Evolutionary conservation across 768 basidiomycete genomes (phyloP).

Genomic region (Leucosporidium creatinivorum): DNA sequence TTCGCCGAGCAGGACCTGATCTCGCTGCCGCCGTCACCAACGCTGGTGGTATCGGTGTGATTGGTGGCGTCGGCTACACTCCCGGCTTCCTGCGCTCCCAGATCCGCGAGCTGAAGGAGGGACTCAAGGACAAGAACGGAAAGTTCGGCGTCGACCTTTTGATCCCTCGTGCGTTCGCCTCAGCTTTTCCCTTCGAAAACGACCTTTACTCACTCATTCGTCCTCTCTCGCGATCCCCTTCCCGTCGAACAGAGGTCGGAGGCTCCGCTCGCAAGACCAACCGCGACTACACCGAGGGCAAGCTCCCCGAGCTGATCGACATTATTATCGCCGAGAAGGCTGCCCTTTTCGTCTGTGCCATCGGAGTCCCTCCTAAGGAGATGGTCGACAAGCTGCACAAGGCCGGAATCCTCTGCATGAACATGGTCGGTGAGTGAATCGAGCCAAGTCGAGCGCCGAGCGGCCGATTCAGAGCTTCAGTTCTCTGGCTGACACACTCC

Average conservation of each 20-base stretch:
- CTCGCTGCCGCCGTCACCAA: constrained; percentile 89
- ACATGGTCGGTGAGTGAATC: constrained; percentile 46
- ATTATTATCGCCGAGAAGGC: constrained; percentile 90
- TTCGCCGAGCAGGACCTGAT: constrained; percentile 52
- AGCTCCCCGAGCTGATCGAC: constrained; percentile 71
- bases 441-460: too few species aligned
- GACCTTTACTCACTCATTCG: too few species aligned
- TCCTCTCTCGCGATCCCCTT: too few species aligned
- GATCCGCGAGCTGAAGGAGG: constrained; percentile 64
- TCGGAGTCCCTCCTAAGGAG: constrained; percentile 70
- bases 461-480: too few species aligned
- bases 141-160: constrained; percentile 90
- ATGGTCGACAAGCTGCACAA: constrained; percentile 74
- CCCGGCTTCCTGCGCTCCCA: constrained; percentile 71
- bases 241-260: constrained; percentile 50
- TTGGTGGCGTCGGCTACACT: constrained; percentile 73
- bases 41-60: constrained; percentile 85
- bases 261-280: constrained; percentile 56
- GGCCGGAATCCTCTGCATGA: constrained; percentile 81
- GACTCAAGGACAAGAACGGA: constrained; percentile 62
- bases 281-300: constrained; percentile 61
- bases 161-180: constrained; percentile 55
- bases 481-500: too few species aligned
- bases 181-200: too few species aligned
- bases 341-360: constrained; percentile 68